Evolutionary conservation across 805 yeast species (phyloP).

Genomic region (Nakazawaea sp.): DNA sequence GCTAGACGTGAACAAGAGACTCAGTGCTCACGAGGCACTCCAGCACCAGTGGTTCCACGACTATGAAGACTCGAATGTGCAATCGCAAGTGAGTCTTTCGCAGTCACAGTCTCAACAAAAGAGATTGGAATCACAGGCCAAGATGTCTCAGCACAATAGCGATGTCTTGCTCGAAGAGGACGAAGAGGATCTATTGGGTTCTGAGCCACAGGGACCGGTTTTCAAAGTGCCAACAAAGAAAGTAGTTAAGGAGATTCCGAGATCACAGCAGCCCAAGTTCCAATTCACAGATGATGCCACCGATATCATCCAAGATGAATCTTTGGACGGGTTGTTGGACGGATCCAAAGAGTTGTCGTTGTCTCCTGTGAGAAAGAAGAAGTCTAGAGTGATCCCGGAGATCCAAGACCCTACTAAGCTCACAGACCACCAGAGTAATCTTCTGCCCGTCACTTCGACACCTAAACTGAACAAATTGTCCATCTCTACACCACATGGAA

Average conservation of each 20-base stretch:
- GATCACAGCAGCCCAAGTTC: slow-evolving; percentile 3
- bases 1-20: slow-evolving; percentile 67
- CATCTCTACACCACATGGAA: slow-evolving; percentile 34
- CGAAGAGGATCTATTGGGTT: background rate
- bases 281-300: slow-evolving; percentile 1
- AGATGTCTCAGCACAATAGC: slow-evolving; percentile 9
- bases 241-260: slow-evolving; percentile 3
- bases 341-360: slow-evolving; percentile 1
- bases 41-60: slow-evolving; percentile 72
- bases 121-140: slow-evolving; percentile 28
- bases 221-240: slow-evolving; percentile 9
- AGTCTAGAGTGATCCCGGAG: slow-evolving; percentile 7
- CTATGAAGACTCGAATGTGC: slow-evolving; percentile 20
- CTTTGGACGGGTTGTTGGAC: background rate
- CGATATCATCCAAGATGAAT: slow-evolving; percentile 1
- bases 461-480: slow-evolving; percentile 9
- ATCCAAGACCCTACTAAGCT: slow-evolving; percentile 7
- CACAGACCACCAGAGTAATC: slow-evolving; percentile 6
- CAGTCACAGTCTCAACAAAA: slow-evolving; percentile 68
- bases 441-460: slow-evolving; percentile 2
- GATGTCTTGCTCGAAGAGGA: slow-evolving; percentile 5
- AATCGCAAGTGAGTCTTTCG: slow-evolving; percentile 49
- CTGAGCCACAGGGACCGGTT: slow-evolving; percentile 1
- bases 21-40: slow-evolving; percentile 72
- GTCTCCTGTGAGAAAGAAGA: slow-evolving; percentile 6